phyloP scores from a whole-genome alignment of 768 basidiomycete species.

The Phanerochaete carnosa region DNA sequence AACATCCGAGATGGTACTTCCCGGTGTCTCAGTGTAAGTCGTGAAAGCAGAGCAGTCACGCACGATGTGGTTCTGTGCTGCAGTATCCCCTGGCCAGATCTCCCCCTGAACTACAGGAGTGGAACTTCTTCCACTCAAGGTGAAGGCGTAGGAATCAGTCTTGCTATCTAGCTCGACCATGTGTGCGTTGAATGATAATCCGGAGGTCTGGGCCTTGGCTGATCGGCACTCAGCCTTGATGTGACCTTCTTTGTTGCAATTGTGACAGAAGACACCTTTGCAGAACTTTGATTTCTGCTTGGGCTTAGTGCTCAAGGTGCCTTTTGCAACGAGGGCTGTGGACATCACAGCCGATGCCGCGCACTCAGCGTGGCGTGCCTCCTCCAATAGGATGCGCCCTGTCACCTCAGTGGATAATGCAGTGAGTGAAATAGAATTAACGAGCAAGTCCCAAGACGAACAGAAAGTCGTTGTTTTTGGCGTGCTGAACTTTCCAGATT shows the following conservation, averaged over 20 bases:
- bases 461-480: no score
- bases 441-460: no score
- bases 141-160: not conserved
- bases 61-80: conserved; percentile 11
- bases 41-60: conserved; percentile 9
- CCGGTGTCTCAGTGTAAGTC: not conserved
- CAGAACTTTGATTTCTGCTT: conserved; percentile 2
- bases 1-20: conserved; percentile 6
- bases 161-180: not conserved
- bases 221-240: not conserved
- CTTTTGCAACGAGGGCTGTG: no score
- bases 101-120: not conserved
- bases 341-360: no score
- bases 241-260: conserved; percentile 6
- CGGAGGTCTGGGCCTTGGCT: not conserved
- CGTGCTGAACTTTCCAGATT: no score
- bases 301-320: no score
- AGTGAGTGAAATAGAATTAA: no score
- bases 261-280: conserved; percentile 1
- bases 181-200: not conserved
- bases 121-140: not conserved
- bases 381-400: no score
- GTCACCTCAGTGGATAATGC: no score
- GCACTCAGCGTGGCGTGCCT: no score
- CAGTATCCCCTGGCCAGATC: conserved; percentile 17